A percentile compares a stretch with the other conserved stretches of the same genome.
Conservation (phyloP, 2,329 filamentous ascomycete species). For the Apiospora sp. region DNA sequence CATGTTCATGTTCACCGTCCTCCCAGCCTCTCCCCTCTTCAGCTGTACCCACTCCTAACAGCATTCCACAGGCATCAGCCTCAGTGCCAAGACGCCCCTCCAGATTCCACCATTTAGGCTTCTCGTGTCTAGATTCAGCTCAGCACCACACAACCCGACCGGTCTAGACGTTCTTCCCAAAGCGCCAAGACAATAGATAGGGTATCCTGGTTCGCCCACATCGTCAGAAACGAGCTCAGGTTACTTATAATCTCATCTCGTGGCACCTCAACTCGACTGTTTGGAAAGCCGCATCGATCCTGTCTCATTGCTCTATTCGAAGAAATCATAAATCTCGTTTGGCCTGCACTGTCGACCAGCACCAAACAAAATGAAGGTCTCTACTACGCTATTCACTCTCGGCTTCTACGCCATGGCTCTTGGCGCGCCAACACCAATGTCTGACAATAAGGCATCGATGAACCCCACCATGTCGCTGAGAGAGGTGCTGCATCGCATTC, state of each 20-base stretch:
- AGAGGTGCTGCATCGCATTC: not conserved
- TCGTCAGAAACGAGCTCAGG: not conserved
- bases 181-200: slow-evolving; percentile 20
- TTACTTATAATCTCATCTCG: slow-evolving; percentile 11
- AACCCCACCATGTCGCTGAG: not conserved
- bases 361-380: slow-evolving; percentile 20
- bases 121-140: slow-evolving; percentile 13
- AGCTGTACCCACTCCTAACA: not conserved
- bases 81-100: slow-evolving; percentile 6
- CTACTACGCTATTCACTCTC: not conserved
- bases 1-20: not conserved
- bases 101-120: slow-evolving; percentile 7
- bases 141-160: not conserved
- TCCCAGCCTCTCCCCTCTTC: not conserved
- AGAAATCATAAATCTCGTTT: not conserved
- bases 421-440: slow-evolving; percentile 8
- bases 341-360: not conserved
- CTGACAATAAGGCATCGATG: not conserved
- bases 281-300: not conserved
- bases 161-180: slow-evolving; percentile 4
- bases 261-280: slow-evolving; percentile 15
- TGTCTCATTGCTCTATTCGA: not conserved
- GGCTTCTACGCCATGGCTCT: slow-evolving; percentile 4
- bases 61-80: slow-evolving; percentile 13
- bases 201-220: not conserved